Base-by-base conservation (phyloP, 257 asterid species). In the Striga asiatica region DNA sequence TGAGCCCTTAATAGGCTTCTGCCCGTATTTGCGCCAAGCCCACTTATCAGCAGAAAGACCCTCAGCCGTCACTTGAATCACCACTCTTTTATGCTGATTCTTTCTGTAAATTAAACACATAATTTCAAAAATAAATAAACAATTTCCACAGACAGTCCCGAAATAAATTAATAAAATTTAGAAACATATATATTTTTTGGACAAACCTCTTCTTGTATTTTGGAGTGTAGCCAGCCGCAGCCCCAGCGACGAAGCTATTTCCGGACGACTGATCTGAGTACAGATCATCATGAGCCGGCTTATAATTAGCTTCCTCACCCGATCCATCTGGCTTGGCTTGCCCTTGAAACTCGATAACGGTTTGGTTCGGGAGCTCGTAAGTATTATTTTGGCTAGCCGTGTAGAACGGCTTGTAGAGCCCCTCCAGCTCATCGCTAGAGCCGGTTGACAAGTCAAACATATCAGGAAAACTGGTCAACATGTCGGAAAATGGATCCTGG, bases 21-120 rank as follows among this genome's bases (percentile, higher is more conserved):
- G 98, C 16, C 98, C 98, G 63, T 91, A 91, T 66, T 91, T 91
- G 5, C 98, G 76, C 98, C 98, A 91, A 29, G 98, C 98, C 98
- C 98, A 91, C 78, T 54, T 71, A 68, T 91, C 98, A 37, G 92
- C 74, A 71, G 81, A 46, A 2, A 91, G 85, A 5, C 78, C 94
- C 34, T 82, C 88, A 0, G 85, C 92, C 7, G 81, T 62, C 21
- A 84, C 83, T 55, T 80, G 87, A 32, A 75, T 50, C 75, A 84
- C 88, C 32, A 80, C 94, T 63, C 94, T 78, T 56, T 84, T 91
- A 0, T 78, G 93, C 59, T 87, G 94, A 73, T 80, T 87, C 70
- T 87, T 91, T 76, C 98, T 87, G 68, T 16, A 16, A 17, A 68
- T 11, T 9, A 29, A 29, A 29, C 16, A 43, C 23, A 43, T n/a